These are phyloP conservation scores for Spirogloea muscicola DNA, from an alignment of 139 green algal species.

Conservation along the genomic window DNA sequence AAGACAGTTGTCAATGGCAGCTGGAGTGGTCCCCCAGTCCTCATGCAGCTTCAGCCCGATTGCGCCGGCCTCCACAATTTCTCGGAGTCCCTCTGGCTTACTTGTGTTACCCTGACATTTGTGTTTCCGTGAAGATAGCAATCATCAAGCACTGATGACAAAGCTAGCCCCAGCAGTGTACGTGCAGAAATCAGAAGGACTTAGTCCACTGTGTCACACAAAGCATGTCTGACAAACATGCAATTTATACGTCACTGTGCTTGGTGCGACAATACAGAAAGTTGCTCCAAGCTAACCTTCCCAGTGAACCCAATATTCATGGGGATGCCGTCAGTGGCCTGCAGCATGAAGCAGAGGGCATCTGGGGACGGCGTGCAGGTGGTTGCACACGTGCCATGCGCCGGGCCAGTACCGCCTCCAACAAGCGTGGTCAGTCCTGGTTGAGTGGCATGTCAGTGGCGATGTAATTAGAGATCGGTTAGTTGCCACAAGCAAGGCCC, in stretches of 20 bases:
- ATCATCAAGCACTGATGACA: too few relatives aligned
- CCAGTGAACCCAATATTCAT: slow-evolving; percentile 54
- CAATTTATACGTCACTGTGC: too few relatives aligned
- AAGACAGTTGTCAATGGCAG: slow-evolving; percentile 49
- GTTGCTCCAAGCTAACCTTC: slow-evolving; percentile 45
- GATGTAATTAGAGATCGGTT: too few relatives aligned
- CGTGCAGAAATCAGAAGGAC: too few relatives aligned
- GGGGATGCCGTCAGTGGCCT: slow-evolving; percentile 44
- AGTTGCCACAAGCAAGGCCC: too few relatives aligned
- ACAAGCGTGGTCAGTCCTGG: slow-evolving; percentile 16
- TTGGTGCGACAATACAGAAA: too few relatives aligned
- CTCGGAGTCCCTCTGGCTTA: slow-evolving; percentile 31
- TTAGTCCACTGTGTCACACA: too few relatives aligned
- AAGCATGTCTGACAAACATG: too few relatives aligned
- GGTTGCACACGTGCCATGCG: slow-evolving; percentile 43
- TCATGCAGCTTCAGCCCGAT: slow-evolving; percentile 56
- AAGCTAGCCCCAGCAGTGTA: too few relatives aligned
- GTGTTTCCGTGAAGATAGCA: too few relatives aligned
- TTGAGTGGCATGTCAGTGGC: too few relatives aligned
- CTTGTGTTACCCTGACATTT: slow-evolving; percentile 45
- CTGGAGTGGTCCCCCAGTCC: slow-evolving; percentile 56
- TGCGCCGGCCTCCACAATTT: slow-evolving; percentile 46
- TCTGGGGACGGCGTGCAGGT: slow-evolving; percentile 45
- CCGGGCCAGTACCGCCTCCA: slow-evolving; percentile 46
- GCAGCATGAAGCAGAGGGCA: slow-evolving; percentile 44